Evolutionary conservation across 768 basidiomycete genomes (phyloP).

Genomic region (Gymnopilus junonius): DNA sequence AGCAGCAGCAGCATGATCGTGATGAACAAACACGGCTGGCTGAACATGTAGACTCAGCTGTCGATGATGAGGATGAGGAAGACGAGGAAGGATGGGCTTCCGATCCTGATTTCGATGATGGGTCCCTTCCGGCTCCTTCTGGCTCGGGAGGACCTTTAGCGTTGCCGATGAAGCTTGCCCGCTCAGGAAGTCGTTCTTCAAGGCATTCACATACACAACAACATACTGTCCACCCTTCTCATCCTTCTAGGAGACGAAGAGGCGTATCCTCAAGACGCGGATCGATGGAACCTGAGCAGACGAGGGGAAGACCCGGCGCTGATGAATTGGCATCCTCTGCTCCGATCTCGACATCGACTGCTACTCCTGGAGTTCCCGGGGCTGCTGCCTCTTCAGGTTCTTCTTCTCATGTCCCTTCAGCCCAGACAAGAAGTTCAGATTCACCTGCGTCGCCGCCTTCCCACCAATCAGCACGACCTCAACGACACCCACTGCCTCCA

Average conservation of each 20-base stretch:
- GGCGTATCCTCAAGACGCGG: not conserved
- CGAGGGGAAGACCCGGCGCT: not conserved
- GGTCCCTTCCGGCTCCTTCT: not conserved
- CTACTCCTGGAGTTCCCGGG: not conserved
- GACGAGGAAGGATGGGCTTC: slow-evolving; percentile 72
- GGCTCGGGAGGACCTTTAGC: not conserved
- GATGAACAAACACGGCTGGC: slow-evolving; percentile 8
- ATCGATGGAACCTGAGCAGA: not conserved
- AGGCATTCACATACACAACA: slow-evolving; percentile 2
- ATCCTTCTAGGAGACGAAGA: not conserved
- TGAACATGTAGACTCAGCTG: slow-evolving; percentile 7
- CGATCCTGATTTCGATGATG: slow-evolving; percentile 37
- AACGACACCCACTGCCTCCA: not conserved
- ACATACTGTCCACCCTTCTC: not conserved
- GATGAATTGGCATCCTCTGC: not conserved
- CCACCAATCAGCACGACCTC: not conserved
- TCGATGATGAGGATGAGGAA: slow-evolving; percentile 40
- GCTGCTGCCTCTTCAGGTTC: not conserved
- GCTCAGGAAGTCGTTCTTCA: slow-evolving; percentile 5
- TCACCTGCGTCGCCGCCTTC: not conserved
- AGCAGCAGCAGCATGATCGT: not conserved
- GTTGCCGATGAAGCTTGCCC: slow-evolving; percentile 5
- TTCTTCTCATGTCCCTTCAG: not conserved
- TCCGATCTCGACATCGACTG: not conserved
- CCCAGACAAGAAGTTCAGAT: not conserved